Evolutionary conservation across 2,329 filamentous ascomycete genomes (phyloP).

Genomic region (Hymenoscyphus repandus): DNA sequence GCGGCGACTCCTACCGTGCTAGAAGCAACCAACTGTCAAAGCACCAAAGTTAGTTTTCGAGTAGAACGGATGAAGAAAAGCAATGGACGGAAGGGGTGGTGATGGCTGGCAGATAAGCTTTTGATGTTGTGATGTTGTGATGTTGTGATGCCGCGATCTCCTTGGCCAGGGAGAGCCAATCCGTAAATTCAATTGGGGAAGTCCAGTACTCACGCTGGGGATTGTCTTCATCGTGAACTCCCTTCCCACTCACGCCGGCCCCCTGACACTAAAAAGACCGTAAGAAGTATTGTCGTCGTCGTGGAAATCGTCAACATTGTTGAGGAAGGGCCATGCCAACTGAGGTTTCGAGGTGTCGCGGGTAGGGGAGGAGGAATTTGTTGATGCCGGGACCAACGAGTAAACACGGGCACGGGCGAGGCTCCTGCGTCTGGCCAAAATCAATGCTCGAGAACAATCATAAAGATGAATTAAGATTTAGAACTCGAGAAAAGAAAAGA

Average conservation of each 20-base stretch:
- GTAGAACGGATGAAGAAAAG: neutral
- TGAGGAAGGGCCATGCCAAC: constrained; percentile 24
- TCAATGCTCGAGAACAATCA: neutral
- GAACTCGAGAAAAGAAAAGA: neutral
- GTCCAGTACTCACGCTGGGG: constrained; percentile 29
- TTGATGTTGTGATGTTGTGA: too few relatives aligned
- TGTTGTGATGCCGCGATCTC: too few relatives aligned
- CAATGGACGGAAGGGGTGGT: neutral
- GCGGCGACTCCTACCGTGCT: constrained; percentile 33
- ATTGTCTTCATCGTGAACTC: constrained; percentile 29
- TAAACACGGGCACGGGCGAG: constrained; percentile 6
- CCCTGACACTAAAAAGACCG: constrained; percentile 20
- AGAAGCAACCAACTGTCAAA: constrained; percentile 31
- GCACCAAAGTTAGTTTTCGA: constrained; percentile 5
- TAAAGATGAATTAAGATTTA: neutral
- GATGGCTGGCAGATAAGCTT: neutral
- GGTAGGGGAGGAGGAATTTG: constrained; percentile 7
- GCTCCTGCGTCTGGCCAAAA: neutral
- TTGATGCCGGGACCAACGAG: neutral
- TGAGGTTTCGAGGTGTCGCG: constrained; percentile 9
- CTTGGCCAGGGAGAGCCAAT: neutral
- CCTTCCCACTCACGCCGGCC: constrained; percentile 16
- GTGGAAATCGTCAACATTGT: constrained; percentile 26
- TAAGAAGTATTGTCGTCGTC: constrained; percentile 18
- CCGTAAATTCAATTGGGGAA: constrained; percentile 5